Percentiles rank a stretch among this genome's conserved stretches.
Evolutionary conservation across 2,329 filamentous ascomycete genomes (phyloP).

Genomic region (Coniochaeta sp.): DNA sequence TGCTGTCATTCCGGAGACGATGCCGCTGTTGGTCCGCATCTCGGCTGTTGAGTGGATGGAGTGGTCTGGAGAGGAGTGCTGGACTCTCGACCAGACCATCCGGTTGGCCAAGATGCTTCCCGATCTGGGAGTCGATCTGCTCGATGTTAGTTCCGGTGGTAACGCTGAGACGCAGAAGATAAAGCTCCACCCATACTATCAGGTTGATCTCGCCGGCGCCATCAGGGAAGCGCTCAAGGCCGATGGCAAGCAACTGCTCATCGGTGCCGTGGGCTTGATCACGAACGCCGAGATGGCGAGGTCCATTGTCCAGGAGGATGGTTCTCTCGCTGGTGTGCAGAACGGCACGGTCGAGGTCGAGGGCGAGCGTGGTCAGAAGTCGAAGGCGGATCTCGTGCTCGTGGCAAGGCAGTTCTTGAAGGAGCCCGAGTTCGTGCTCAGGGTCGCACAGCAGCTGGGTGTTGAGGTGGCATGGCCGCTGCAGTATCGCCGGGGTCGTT

Average conservation of each 20-base stretch:
- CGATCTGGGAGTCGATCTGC: constrained; percentile 67
- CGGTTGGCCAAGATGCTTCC: constrained; percentile 64
- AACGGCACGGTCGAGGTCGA: constrained; percentile 34
- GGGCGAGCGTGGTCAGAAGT: constrained; percentile 27
- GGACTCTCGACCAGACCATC: constrained; percentile 64
- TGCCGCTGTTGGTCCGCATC: constrained; percentile 52
- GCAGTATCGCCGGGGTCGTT: constrained; percentile 45
- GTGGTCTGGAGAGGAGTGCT: constrained; percentile 38
- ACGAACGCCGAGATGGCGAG: constrained; percentile 62
- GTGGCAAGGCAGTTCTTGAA: constrained; percentile 72
- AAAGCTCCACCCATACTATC: constrained; percentile 57
- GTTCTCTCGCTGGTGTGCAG: constrained; percentile 18
- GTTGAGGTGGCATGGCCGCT: constrained; percentile 66
- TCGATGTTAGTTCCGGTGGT: constrained; percentile 76
- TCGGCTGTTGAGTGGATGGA: constrained; percentile 61
- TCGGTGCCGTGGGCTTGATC: constrained; percentile 72
- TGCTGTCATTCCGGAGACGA: constrained; percentile 41
- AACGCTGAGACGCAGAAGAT: constrained; percentile 58
- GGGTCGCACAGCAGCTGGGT: constrained; percentile 64
- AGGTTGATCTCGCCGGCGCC: constrained; percentile 63
- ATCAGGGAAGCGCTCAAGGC: constrained; percentile 59
- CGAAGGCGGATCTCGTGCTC: constrained; percentile 63
- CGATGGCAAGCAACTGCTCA: constrained; percentile 46
- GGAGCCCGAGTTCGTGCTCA: constrained; percentile 72
- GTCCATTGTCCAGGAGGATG: constrained; percentile 43